Conservation (phyloP, 164 flowering plant species). For the Tetrastigma voinierianum region DNA sequence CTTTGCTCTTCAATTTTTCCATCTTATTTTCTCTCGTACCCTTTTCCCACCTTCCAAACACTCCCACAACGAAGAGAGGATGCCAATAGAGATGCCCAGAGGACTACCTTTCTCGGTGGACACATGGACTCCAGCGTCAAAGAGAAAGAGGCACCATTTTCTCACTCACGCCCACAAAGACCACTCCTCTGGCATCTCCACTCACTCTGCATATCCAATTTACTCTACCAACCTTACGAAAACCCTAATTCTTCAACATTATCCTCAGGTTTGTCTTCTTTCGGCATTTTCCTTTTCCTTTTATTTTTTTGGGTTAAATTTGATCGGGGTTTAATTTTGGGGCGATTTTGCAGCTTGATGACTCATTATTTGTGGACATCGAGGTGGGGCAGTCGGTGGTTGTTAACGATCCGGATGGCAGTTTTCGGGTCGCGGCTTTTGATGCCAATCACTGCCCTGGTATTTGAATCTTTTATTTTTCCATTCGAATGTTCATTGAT, state of each 20-base stretch:
- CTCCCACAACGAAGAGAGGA: conserved; percentile 16
- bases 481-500: not conserved
- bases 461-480: conserved; percentile 5
- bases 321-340: conserved; percentile 1
- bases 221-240: conserved; percentile 67
- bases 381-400: conserved; percentile 52
- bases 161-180: conserved; percentile 86
- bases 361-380: conserved; percentile 38
- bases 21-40: no score
- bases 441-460: conserved; percentile 96
- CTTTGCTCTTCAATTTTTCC: not conserved
- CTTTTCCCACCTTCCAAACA: no score
- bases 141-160: conserved; percentile 62
- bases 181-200: conserved; percentile 49
- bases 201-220: conserved; percentile 57
- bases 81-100: conserved; percentile 84
- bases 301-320: not conserved
- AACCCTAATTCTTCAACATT: conserved; percentile 42
- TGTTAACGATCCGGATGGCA: conserved; percentile 63
- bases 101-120: conserved; percentile 88
- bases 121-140: conserved; percentile 64
- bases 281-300: not conserved
- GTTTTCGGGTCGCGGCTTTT: conserved; percentile 62
- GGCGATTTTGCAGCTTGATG: conserved; percentile 29
- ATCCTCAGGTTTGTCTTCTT: conserved; percentile 48